Evolutionary conservation across 805 yeast species (phyloP).

Genomic region (Candida ovalis): DNA sequence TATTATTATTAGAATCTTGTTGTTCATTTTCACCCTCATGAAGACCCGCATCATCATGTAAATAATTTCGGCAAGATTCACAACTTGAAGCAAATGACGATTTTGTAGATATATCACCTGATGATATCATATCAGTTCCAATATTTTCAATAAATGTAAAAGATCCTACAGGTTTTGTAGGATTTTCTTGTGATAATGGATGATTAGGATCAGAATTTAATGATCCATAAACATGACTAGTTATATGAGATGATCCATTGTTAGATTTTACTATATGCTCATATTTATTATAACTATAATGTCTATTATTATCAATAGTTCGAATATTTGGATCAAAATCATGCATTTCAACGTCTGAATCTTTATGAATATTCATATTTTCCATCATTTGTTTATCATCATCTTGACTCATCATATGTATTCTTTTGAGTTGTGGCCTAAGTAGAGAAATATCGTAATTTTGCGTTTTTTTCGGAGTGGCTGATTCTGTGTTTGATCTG

Average conservation of each 20-base stretch:
- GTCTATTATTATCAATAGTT: not conserved
- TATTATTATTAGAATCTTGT: not conserved
- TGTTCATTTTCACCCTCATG: no score
- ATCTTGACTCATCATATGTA: not conserved
- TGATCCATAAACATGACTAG: not conserved
- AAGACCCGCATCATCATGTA: not conserved
- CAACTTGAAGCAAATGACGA: slow-evolving; percentile 12
- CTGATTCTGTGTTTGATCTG: not conserved
- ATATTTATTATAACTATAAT: not conserved
- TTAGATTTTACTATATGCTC: not conserved
- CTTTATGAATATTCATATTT: not conserved
- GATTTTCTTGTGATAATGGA: not conserved
- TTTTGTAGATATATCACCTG: slow-evolving; percentile 8
- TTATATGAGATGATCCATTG: not conserved
- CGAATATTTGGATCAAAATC: not conserved
- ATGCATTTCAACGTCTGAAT: not conserved
- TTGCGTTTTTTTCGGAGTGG: not conserved
- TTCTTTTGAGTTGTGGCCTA: slow-evolving; percentile 1
- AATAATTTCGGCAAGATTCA: slow-evolving; percentile 7
- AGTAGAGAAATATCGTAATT: not conserved
- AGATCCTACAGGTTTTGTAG: slow-evolving; percentile 4
- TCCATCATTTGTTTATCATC: not conserved
- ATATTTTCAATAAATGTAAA: slow-evolving; percentile 16
- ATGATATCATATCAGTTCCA: slow-evolving; percentile 7
- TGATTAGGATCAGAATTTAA: not conserved